Base-by-base conservation (phyloP, 139 green algal species). In the Chlamydomonas schloesseri region DNA sequence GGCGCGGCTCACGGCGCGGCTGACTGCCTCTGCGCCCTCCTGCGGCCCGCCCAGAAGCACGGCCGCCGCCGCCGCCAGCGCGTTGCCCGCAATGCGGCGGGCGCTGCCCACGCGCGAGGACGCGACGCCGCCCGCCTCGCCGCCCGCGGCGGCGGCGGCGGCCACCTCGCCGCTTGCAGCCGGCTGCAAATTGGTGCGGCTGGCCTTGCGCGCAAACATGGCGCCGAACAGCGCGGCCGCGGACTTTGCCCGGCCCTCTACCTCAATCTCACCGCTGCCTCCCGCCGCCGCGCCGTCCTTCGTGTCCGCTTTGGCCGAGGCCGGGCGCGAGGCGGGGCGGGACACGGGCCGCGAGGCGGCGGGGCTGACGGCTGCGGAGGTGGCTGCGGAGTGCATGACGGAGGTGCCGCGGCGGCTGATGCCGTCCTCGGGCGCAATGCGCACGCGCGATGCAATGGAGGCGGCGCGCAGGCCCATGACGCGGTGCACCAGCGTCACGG, bases 341-440 rank as follows among this genome's bases (percentile, higher is more conserved):
- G 78, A 84, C 18, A n/a, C 42, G 29, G 78, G 64, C 6, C 64
- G 64, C 46, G 78, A 84, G 46, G 42, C 23, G 14, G 26, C 10
- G n/a, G 64, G 64, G 20, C 20, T 55, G 4, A 31, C 8, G 3
- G 62, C 65, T 23, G 64, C 42, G 37, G 46, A 60, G 64, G 64
- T 67, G 64, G 65, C n/a, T 29, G 28, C n/a, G n/a, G 78, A 84
- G 29, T 29, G 18, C 42, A 34, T 3, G 15, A 53, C 42, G 46
- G 28, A 50, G 42, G 64, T 74, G 79, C 79, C 79, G 9, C 65
- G 46, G 23, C 70, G 34, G 21, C 47, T 70, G 79, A n/a, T 21
- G 23, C 79, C 79, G 79, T 85, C 79, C 47, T 85, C 65, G 24
- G 79, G 79, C 21, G 79, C 79, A 14, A 85, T n/a, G 20, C 79